Percentiles rank a stretch among this genome's conserved stretches.
phyloP scores from a whole-genome alignment of 2,329 filamentous ascomycete genomes.

The Parafenestella ontariensis region DNA sequence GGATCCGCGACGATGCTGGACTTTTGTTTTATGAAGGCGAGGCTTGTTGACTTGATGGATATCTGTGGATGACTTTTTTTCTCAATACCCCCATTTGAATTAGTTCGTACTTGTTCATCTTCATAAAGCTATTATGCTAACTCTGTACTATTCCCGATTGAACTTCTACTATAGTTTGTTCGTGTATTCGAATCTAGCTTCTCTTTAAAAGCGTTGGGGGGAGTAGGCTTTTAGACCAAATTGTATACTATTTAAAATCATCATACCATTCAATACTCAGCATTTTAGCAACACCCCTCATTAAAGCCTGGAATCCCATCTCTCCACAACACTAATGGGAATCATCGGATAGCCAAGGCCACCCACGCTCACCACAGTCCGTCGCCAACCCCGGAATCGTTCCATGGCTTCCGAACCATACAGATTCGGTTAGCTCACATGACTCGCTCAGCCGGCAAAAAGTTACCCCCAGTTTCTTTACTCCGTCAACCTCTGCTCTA shows the following conservation, averaged over 20 bases:
- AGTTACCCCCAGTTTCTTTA: not conserved
- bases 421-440: not conserved
- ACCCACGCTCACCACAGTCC: not conserved
- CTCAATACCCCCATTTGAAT: not conserved
- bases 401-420: not conserved
- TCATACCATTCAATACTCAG: too few species aligned
- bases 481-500: not conserved
- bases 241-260: too few species aligned
- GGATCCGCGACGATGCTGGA: not conserved
- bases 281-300: too few species aligned
- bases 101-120: not conserved
- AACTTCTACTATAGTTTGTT: not conserved
- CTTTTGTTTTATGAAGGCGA: not conserved
- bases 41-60: not conserved
- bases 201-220: too few species aligned
- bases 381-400: not conserved
- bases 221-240: too few species aligned
- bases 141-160: not conserved
- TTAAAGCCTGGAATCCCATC: too few species aligned
- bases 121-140: not conserved
- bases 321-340: too few species aligned
- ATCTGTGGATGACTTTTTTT: not conserved
- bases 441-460: not conserved
- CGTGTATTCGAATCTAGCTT: too few species aligned
- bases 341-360: not conserved